These are phyloP conservation scores for Xylariaceae sp. DNA, from an alignment of 2,329 filamentous ascomycete genomes.

Conservation along the genomic window DNA sequence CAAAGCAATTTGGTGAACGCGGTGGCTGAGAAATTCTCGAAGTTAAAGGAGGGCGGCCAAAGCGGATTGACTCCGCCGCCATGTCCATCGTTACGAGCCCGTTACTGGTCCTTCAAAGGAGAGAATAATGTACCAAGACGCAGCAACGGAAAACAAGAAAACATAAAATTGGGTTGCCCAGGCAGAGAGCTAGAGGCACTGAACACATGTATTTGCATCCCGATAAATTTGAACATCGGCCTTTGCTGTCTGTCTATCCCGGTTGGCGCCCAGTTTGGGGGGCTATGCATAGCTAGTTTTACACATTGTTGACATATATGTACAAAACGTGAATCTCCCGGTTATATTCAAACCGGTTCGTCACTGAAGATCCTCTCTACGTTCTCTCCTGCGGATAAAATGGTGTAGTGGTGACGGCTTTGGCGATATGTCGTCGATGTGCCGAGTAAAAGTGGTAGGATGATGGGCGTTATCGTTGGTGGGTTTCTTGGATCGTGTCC, in stretches of 20 bases:
- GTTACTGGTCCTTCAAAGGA: background rate
- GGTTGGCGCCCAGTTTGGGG: background rate
- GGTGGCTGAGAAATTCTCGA: conserved; percentile 55
- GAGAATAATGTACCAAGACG: background rate
- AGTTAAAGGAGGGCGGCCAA: background rate
- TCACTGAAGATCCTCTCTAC: background rate
- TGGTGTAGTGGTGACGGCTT: background rate
- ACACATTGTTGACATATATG: conserved; percentile 19
- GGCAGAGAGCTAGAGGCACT: background rate
- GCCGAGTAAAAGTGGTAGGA: background rate
- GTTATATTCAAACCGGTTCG: background rate
- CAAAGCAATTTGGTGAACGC: conserved; percentile 83
- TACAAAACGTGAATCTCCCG: conserved; percentile 5
- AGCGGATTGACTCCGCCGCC: background rate
- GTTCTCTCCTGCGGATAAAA: background rate
- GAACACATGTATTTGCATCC: background rate
- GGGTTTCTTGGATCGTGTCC: background rate
- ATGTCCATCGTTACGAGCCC: background rate
- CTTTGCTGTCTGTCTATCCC: background rate
- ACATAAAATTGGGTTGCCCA: background rate
- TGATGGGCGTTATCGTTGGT: background rate
- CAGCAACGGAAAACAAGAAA: background rate
- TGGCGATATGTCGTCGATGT: background rate
- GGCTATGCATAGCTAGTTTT: conserved; percentile 18
- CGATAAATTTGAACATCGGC: conserved; percentile 8